These are phyloP conservation scores for Zymoseptoria ardabiliae DNA, from an alignment of 2,329 filamentous ascomycete genomes.

Conservation along the genomic window DNA sequence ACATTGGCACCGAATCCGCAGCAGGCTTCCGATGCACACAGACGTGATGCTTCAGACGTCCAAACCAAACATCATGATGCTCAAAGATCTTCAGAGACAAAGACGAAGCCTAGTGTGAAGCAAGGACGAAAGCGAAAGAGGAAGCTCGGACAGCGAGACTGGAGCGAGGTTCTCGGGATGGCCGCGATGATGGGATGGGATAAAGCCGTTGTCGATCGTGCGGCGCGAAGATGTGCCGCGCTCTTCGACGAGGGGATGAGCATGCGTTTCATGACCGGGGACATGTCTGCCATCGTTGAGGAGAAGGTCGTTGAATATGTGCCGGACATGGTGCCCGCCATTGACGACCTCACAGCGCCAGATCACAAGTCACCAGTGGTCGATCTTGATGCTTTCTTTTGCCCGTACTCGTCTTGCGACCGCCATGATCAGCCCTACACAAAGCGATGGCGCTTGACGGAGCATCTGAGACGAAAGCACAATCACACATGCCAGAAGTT, in stretches of 20 bases:
- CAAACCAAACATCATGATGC: background rate
- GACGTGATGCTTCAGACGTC: conserved; percentile 4
- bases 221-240: conserved; percentile 64
- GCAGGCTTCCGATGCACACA: conserved; percentile 1
- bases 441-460: conserved; percentile 24
- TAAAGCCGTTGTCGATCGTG: conserved; percentile 55
- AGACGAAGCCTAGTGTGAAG: background rate
- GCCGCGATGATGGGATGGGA: conserved; percentile 70
- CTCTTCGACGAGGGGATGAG: conserved; percentile 67
- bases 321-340: conserved; percentile 26
- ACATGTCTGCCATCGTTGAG: background rate
- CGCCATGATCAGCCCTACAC: conserved; percentile 21
- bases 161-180: conserved; percentile 76
- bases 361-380: background rate
- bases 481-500: conserved; percentile 13
- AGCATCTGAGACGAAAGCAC: conserved; percentile 28
- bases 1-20: background rate
- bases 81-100: background rate
- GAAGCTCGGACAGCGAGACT: conserved; percentile 55
- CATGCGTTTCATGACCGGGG: conserved; percentile 19
- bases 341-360: conserved; percentile 12
- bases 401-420: conserved; percentile 22
- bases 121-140: background rate
- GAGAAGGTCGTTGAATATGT: conserved; percentile 31
- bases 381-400: conserved; percentile 7